A percentile compares a stretch with the other conserved stretches of the same genome.
phyloP scores from a whole-genome alignment of 768 basidiomycete species.

The Bullera alba region DNA sequence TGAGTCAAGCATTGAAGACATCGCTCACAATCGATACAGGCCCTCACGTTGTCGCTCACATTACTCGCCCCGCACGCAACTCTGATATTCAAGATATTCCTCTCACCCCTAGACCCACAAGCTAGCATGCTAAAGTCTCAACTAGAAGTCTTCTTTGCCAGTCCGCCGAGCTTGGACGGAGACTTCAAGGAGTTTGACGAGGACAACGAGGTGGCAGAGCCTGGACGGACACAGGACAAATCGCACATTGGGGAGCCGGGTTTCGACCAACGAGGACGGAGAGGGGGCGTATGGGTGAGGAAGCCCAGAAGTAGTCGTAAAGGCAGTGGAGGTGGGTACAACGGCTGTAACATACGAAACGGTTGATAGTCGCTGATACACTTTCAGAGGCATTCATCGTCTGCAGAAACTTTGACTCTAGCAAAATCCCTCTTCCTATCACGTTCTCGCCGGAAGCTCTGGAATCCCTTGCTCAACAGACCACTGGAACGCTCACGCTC shows the following conservation, averaged over 20 bases:
- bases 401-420: conserved; percentile 46
- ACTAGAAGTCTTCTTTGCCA: conserved; percentile 47
- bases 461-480: conserved; percentile 19
- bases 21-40: no score
- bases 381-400: conserved; percentile 48
- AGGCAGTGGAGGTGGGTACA: conserved; percentile 47
- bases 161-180: conserved; percentile 7
- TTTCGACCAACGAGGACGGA: conserved; percentile 32
- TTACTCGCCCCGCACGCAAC: conserved; percentile 47
- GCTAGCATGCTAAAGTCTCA: conserved; percentile 47
- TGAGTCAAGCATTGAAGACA: conserved; percentile 16
- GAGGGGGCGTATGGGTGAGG: conserved; percentile 47
- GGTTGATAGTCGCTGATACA: neutral
- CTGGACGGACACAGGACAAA: neutral
- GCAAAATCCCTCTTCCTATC: conserved; percentile 31
- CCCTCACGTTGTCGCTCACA: conserved; percentile 48
- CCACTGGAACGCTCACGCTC: conserved; percentile 32
- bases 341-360: neutral
- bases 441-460: conserved; percentile 22
- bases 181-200: conserved; percentile 3
- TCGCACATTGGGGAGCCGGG: conserved; percentile 6
- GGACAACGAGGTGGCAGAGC: conserved; percentile 1
- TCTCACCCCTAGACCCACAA: conserved; percentile 43
- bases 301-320: conserved; percentile 49
- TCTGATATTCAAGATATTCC: conserved; percentile 51